phyloP scores from a whole-genome alignment of 2,329 filamentous ascomycete genomes.

The Trichophaea hybrida region DNA sequence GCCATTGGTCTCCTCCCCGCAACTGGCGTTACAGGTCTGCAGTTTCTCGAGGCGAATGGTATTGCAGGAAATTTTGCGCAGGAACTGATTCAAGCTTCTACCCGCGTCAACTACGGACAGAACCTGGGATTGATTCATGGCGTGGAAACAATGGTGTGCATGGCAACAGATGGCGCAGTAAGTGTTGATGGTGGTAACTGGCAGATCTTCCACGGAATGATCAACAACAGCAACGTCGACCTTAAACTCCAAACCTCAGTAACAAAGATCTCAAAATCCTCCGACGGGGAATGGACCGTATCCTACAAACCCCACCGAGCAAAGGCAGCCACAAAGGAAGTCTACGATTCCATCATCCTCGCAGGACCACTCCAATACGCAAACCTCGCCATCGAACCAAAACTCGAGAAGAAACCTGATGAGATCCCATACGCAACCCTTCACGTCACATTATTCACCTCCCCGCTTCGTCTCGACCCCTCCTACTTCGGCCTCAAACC shows the following conservation, averaged over 20 bases:
- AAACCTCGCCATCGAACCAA: conserved; percentile 43
- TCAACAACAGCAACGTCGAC: conserved; percentile 47
- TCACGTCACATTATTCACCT: conserved; percentile 80
- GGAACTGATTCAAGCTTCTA: conserved; percentile 79
- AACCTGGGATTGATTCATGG: conserved; percentile 80
- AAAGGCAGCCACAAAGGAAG: conserved; percentile 22
- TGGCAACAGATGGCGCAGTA: conserved; percentile 75
- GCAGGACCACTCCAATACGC: conserved; percentile 74
- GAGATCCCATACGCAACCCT: conserved; percentile 71
- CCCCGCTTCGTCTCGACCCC: conserved; percentile 56
- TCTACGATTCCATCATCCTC: conserved; percentile 68
- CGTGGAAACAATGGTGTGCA: conserved; percentile 78
- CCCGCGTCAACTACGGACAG: conserved; percentile 86
- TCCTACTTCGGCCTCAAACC: conserved; percentile 54
- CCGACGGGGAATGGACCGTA: conserved; percentile 25
- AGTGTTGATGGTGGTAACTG: conserved; percentile 76
- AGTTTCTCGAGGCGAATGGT: conserved; percentile 54
- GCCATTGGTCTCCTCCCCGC: conserved; percentile 52
- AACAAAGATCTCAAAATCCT: conserved; percentile 39
- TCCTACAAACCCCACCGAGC: conserved; percentile 10
- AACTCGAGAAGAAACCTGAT: conserved; percentile 44
- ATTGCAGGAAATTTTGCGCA: conserved; percentile 54
- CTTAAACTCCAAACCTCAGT: conserved; percentile 56
- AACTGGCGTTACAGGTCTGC: conserved; percentile 57
- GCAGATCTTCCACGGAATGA: conserved; percentile 80